These are phyloP conservation scores for Rhodotorula glutinis DNA, from an alignment of 1,284 basidiomycete species.

Conservation along the genomic window DNA sequence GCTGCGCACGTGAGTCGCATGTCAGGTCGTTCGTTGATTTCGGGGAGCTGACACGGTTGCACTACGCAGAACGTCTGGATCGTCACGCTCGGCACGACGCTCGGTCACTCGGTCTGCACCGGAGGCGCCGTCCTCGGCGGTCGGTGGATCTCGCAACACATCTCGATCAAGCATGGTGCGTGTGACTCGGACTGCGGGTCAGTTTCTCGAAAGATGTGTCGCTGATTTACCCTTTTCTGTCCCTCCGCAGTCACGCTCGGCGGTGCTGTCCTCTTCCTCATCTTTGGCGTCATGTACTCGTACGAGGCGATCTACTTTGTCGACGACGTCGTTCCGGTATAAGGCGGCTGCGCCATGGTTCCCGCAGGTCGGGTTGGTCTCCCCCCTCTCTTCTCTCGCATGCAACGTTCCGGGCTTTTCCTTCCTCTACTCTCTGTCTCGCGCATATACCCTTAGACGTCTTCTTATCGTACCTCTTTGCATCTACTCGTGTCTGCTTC, in stretches of 20 bases:
- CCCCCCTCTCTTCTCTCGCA: too few relatives aligned
- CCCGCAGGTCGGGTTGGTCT: too few relatives aligned
- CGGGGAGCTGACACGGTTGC: neutral
- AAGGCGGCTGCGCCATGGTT: too few relatives aligned
- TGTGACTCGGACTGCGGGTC: neutral
- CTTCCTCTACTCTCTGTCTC: too few relatives aligned
- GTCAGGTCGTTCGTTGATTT: neutral
- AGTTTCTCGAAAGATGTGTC: neutral
- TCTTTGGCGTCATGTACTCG: slow-evolving; percentile 60
- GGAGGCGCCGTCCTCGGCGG: slow-evolving; percentile 85
- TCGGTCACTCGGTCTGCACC: slow-evolving; percentile 87
- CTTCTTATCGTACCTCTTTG: too few relatives aligned
- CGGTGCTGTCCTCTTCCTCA: slow-evolving; percentile 74
- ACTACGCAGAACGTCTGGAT: slow-evolving; percentile 63
- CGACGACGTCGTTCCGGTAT: slow-evolving; percentile 11
- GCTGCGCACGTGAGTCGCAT: slow-evolving; percentile 82
- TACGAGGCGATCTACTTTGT: slow-evolving; percentile 45
- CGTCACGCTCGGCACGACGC: slow-evolving; percentile 81
- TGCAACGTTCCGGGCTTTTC: too few relatives aligned
- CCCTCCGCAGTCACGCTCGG: slow-evolving; percentile 69
- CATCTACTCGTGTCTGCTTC: too few relatives aligned
- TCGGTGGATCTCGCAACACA: slow-evolving; percentile 84
- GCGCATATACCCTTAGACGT: too few relatives aligned
- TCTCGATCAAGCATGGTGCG: slow-evolving; percentile 89
- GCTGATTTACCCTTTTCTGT: neutral